Base-by-base conservation (phyloP, 1,284 basidiomycete species). In the Ustilago esculenta region DNA sequence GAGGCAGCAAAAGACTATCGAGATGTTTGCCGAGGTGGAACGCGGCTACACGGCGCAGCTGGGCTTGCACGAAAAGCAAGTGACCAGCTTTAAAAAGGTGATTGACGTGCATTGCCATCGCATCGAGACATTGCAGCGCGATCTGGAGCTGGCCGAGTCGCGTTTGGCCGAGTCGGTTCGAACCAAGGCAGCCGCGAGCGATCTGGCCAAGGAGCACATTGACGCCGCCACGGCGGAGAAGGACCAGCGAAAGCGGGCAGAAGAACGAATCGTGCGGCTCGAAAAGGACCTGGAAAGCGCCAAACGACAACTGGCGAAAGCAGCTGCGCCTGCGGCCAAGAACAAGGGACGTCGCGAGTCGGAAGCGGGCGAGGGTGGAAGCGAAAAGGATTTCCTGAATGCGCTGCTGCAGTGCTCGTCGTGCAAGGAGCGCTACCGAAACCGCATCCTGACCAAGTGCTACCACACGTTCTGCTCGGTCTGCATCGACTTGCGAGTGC, bases 391-490 rank as follows among this genome's bases (percentile, higher is more conserved):
- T 59, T 88, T 89, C 76, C 86, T 91, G 64, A 87, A 90, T 84
- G 90, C 91, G 71, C 84, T 98, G 39, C 86, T 98, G 41, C 90
- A 92, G 77, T 99, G 96, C 83, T 93, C 92, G 20, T 92, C 91
- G 9, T 99, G 95, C 84, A 88, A 89, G 67, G 86, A 88, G 63
- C 87, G 90, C 60, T 90, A 95, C 83, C 90, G 94, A 49, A 88
- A 89, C 65, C 90, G 91, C 30, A 88, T 94, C 57, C 88, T 99
- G 73, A 90, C 89, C 23, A 94, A 94, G 82, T 99, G 95, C 85
- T 89, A 92, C 87, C 94, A 97, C 82, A 92, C 92, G 0, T 95
- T 97, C 83, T 97, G 94, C 85, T 90, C 90, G 81, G 84, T 86
- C 20, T 88, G 95, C 81, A 87, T 98, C 41, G 94, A 97, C 72